phyloP scores from a whole-genome alignment of 2,329 filamentous ascomycete genomes.

The Alternaria sp. region DNA sequence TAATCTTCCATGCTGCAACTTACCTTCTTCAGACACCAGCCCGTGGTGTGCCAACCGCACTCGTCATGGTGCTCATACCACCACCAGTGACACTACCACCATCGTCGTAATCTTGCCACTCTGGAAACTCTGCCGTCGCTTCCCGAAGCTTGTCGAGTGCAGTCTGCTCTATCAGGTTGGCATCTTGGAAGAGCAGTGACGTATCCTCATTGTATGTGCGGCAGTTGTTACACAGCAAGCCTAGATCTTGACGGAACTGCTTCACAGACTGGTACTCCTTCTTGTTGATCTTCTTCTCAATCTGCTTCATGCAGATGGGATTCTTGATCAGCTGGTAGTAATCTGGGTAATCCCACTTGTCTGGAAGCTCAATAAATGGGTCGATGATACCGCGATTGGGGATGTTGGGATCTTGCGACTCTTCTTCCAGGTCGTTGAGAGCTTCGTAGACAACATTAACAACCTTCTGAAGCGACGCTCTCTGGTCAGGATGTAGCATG shows the following conservation, averaged over 20 bases:
- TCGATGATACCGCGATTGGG: conserved; percentile 85
- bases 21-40: conserved; percentile 25
- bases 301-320: conserved; percentile 96
- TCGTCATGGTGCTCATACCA: conserved; percentile 48
- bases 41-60: conserved; percentile 44
- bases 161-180: conserved; percentile 81
- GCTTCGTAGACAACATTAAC: conserved; percentile 79
- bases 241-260: conserved; percentile 84
- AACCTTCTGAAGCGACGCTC: conserved; percentile 79
- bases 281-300: conserved; percentile 93
- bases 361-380: conserved; percentile 90
- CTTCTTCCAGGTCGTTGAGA: conserved; percentile 84
- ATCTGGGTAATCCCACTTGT: conserved; percentile 88
- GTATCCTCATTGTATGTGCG: conserved; percentile 96
- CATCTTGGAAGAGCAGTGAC: conserved; percentile 90
- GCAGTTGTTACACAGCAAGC: conserved; percentile 87
- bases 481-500: conserved; percentile 72
- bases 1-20: not conserved
- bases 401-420: conserved; percentile 66
- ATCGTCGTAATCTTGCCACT: conserved; percentile 66
- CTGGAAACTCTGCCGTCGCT: conserved; percentile 63
- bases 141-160: conserved; percentile 62
- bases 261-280: conserved; percentile 86
- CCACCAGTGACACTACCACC: conserved; percentile 60
- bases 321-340: conserved; percentile 94